Base-by-base conservation (phyloP, 768 basidiomycete species). In the Tricholoma saponaceum region DNA sequence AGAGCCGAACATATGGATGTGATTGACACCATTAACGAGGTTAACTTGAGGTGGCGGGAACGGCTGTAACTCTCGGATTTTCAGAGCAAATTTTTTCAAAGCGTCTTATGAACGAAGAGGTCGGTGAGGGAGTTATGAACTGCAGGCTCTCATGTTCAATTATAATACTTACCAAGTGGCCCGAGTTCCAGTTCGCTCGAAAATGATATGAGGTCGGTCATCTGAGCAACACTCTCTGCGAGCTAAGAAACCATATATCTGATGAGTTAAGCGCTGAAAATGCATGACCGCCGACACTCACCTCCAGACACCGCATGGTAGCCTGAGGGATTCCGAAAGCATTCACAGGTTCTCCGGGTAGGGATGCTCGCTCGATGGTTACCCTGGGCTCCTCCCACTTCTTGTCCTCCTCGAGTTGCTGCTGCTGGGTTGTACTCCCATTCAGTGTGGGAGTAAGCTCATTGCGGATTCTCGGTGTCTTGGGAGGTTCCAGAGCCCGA, bases 291-390 rank as follows among this genome's bases (percentile, higher is more conserved):
- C 52, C 33, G 13, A 32, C 51, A 68, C 79, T 56, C 56, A 88
- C 87, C 80, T 93, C 91, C 33, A 93, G 74, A 79, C 90, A 92
- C 54, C 91, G 79, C 92, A 92, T 92, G 16, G 91, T 91, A 2
- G 89, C 90, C 67, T 92, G 90, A 5, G 91, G 90, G 54, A 93
- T 90, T 4, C 91, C 91, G 72, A 92, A 93, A 20, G 88, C 89
- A 65, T 92, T 92, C 52, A 93, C 89, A 8, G 91, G 91, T 64
- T 92, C 90, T 4, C 84, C 83, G 12, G 92, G 91, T 62, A 92
- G 82, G n/a, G 76, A 76, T 30, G 82, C 87, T 33, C 74, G 75
- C 16, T 84, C 83, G 49, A 89, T 83, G 51, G 79, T 63, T 41
- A 84, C 72, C 56, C 84, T 71, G 6, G 84, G 85, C 61, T 90